Conservation (phyloP, 805 yeast species). For the Ogataea ramenticola region DNA sequence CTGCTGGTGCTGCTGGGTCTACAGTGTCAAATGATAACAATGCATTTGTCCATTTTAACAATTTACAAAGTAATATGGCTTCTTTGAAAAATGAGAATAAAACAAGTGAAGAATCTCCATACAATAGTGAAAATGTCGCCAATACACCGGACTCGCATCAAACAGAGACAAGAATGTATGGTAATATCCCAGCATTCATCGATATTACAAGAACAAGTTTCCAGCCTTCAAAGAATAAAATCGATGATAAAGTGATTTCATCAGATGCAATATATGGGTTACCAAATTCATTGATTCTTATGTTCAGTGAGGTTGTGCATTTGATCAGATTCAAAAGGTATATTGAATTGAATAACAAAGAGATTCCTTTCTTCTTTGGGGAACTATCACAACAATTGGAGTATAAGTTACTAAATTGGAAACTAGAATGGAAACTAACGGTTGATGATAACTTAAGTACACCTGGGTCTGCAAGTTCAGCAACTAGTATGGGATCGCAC, state of each 20-base stretch:
- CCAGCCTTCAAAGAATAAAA: constrained; percentile 32
- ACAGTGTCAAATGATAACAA: too few species aligned
- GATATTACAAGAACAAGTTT: constrained; percentile 35
- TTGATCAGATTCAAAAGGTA: constrained; percentile 56
- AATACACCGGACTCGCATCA: constrained; percentile 20
- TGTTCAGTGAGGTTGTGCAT: constrained; percentile 68
- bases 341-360: constrained; percentile 29
- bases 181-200: constrained; percentile 30
- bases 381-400: constrained; percentile 35
- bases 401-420: constrained; percentile 54
- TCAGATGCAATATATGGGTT: constrained; percentile 80
- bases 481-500: background rate
- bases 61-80: too few species aligned
- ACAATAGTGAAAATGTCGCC: constrained; percentile 3
- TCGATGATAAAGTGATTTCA: constrained; percentile 52
- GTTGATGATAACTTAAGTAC: constrained; percentile 13
- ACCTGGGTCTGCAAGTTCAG: background rate
- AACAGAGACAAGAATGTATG: background rate
- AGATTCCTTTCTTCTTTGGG: constrained; percentile 28
- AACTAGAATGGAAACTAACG: constrained; percentile 61
- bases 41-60: too few species aligned
- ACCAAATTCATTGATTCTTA: constrained; percentile 68
- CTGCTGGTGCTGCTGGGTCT: too few species aligned
- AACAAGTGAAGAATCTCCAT: too few species aligned
- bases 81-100: too few species aligned